Base-by-base conservation (phyloP, 202 grass and related monocot genomes). In the Carex arenaria region DNA sequence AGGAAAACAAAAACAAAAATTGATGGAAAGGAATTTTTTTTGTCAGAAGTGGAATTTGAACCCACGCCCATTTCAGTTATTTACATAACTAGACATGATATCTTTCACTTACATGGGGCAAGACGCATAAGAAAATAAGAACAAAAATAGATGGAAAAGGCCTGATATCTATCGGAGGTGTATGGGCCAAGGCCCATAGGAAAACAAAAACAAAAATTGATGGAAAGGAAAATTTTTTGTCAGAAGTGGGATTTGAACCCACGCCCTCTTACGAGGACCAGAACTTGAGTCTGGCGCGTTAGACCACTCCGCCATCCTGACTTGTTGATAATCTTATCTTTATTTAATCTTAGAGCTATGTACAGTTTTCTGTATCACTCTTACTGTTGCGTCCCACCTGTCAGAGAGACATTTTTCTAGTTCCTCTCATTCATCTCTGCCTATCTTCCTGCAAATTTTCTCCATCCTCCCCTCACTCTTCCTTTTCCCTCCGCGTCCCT, bases 221-320 rank as follows among this genome's bases (percentile, higher is more conserved):
- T 6, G 53, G 14, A 36, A 12, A 40, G 6, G 4, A 40, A 38
- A 18, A 20, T 0, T 3, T 0, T 97, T 0, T 97, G 92, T 97
- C 94, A 94, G 94, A 94, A 94, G 94, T 97, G 95, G 92, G 95
- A 87, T 97, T 97, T 97, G 90, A 97, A 97, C 92, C 94, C 92
- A 94, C 95, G 95, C 92, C 89, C 95, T 97, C 92, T 88, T 82
- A 64, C 80, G 90, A 97, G 87, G 87, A 94, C 90, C 95, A 98
- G 95, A 98, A 98, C 92, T 98, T 98, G 95, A 98, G 95, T 98
- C 95, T 98, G 92, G 89, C 95, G 95, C 95, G 89, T 97, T 97
- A 94, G 91, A 97, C 94, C 94, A 92, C 91, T 97, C 94, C 88
- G 94, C 94, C 91, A 97, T 94, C 91, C 94, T 97, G 94, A 97